Base-by-base conservation (phyloP, 371 early-diverging fungal species). In the Mucor piriformis region DNA sequence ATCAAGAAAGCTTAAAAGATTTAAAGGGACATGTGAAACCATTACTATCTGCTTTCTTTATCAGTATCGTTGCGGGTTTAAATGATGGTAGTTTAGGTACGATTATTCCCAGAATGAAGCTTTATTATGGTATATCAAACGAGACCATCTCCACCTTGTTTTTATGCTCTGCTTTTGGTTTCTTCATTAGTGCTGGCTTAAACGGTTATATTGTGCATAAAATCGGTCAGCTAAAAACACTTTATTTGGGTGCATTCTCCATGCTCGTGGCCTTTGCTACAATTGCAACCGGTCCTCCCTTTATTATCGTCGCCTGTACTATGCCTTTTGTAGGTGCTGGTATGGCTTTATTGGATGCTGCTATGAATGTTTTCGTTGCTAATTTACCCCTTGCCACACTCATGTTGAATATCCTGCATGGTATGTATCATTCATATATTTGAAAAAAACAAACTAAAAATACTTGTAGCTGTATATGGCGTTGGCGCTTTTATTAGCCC, bases 401-500 rank as follows among this genome's bases (percentile, higher is more conserved):
- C 11, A 61, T 67, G 49, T 51, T 74, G 21, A 74, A 71, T 54
- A 32, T 69, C n/a, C 38, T 70, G 11, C 74, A 74, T 64, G 74
- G 74, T 74, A 68, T 42, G 3, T 29, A 29, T 29, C n/a, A 29
- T 5, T 6, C n/a, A 33, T 8, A 54, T 18, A 15, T n/a, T 8
- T 3, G 15, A 46, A 54, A 5, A 27, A 43, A 43, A 32, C 13
- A 15, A 15, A 27, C 43, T 6, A 25, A 37, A 25, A 33, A 24
- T 35, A 3, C 20, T 34, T 24, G 11, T 53, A 74, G 74, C 74
- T 21, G 24, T 66, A 15, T 74, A 74, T 51, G 74, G 74, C 35
- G 32, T 69, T 13, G 74, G 74, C 34, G 74, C 74, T 12, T 57
- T 71, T 57, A 63, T 71, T 11, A 62, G 68, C 35, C 74, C 74